Base-by-base conservation (phyloP, 2,329 filamentous ascomycete species). In the Hymenoscyphus albidus region DNA sequence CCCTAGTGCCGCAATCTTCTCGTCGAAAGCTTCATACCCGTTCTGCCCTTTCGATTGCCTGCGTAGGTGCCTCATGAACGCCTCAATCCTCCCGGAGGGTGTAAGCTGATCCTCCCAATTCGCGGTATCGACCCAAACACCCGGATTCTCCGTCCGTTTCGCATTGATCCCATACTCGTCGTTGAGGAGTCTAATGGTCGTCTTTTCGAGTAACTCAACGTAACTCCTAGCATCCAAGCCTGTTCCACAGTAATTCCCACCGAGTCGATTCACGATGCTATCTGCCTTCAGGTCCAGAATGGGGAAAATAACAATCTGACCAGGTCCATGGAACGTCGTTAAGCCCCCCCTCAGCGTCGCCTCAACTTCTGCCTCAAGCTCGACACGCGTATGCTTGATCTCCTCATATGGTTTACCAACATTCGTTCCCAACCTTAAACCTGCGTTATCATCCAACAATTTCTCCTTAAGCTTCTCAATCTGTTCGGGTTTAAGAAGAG, bases 261-360 rank as follows among this genome's bases (percentile, higher is more conserved):
- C 5, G 12, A 5, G 14, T n/a, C 6, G 13, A 14, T 57, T 44
- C 38, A 22, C 6, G 32, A 51, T 31, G 0, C 51, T 18, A 1
- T 18, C 0, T 54, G 12, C 2, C 12, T 85, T 86, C 64, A 98
- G 83, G 76, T 97, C 92, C n/a, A 96, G 76, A 60, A 97, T 86
- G 2, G 94, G 92, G 81, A 96, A 99, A n/a, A 93, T 86, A 42
- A 97, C 91, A 59, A 96, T 79, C 76, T 99, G 95, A 0, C 94
- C 94, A 0, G 94, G 95, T 0, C 94, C 95, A 76, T 99, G 95
- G 79, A 97, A 98, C 2, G 95, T 98, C 0, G 92, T 93, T 69
- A 96, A 87, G 0, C 95, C 95, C 67, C 95, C 95, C 62, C 95
- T 88, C n/a, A 78, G 76, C 13, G 79, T 74, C 9, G 77, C 76